A percentile compares a stretch with the other conserved stretches of the same genome.
These are phyloP conservation scores for Hypoxylon crocopeplum DNA, from an alignment of 495 filamentous ascomycete species.

Conservation along the genomic window DNA sequence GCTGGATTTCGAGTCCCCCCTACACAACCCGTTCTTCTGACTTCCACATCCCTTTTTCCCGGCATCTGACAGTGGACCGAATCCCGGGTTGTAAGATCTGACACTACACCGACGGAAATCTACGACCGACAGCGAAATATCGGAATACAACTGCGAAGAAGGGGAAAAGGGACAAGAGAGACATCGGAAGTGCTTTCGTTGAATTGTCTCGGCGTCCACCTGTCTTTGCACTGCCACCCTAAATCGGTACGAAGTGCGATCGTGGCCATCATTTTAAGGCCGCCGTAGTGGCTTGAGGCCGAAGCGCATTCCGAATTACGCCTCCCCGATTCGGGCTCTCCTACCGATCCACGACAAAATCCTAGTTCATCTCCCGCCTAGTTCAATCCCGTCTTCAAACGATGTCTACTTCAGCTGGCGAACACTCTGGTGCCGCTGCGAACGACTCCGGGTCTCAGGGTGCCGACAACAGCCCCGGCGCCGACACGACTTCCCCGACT, in stretches of 20 bases:
- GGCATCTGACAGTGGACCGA: no score
- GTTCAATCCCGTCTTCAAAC: constrained; percentile 4
- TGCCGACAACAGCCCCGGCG: constrained; percentile 37
- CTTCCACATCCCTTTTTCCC: constrained; percentile 7
- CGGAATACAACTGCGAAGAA: not conserved
- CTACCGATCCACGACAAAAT: not conserved
- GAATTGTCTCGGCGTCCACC: not conserved
- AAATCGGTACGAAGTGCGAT: constrained; percentile 8
- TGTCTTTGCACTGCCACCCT: not conserved
- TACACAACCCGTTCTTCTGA: constrained; percentile 2
- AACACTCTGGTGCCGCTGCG: constrained; percentile 17
- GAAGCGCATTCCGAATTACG: constrained; percentile 23
- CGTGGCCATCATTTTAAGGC: not conserved
- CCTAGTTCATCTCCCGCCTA: not conserved
- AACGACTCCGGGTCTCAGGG: constrained; percentile 39
- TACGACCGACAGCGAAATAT: not conserved
- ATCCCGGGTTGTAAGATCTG: constrained; percentile 5
- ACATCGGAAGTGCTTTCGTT: not conserved
- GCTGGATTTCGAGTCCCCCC: constrained; percentile 10
- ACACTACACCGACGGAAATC: constrained; percentile 3
- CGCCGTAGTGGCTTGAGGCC: constrained; percentile 13
- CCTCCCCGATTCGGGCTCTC: constrained; percentile 1
- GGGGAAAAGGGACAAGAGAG: not conserved
- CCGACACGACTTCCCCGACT: constrained; percentile 19
- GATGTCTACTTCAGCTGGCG: constrained; percentile 25